Evolutionary conservation across 805 yeast genomes (phyloP).

Genomic region (Metschnikowia corniflorae): DNA sequence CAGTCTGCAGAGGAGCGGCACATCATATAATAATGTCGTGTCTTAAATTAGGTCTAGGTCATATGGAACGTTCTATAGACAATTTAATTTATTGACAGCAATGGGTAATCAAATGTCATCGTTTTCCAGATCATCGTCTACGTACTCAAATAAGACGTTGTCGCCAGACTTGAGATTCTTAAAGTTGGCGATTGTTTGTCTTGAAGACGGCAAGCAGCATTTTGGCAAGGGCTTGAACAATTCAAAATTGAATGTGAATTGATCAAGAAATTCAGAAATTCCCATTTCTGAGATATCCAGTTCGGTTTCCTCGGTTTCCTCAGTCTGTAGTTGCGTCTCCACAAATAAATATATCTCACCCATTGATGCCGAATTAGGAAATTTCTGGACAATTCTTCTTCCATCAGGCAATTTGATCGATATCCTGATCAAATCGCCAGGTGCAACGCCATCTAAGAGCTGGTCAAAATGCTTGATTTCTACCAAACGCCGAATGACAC

Average conservation of each 20-base stretch:
- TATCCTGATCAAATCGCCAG: slow-evolving; percentile 27
- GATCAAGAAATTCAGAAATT: slow-evolving; percentile 20
- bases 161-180: slow-evolving; percentile 34
- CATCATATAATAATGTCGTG: too few relatives aligned
- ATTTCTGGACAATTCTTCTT: slow-evolving; percentile 43
- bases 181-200: slow-evolving; percentile 15
- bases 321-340: slow-evolving; percentile 33
- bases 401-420: slow-evolving; percentile 58
- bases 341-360: slow-evolving; percentile 50
- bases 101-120: too few relatives aligned
- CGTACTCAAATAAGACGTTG: slow-evolving; percentile 35
- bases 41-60: too few relatives aligned
- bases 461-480: slow-evolving; percentile 14
- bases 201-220: slow-evolving; percentile 19
- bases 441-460: slow-evolving; percentile 5
- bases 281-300: slow-evolving; percentile 4
- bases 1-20: too few relatives aligned
- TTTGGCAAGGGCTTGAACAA: slow-evolving; percentile 42
- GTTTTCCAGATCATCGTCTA: slow-evolving; percentile 21
- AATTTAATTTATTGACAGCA: too few relatives aligned
- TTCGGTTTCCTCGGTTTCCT: slow-evolving; percentile 14
- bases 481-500: slow-evolving; percentile 19
- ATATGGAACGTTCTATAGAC: too few relatives aligned
- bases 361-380: slow-evolving; percentile 37
- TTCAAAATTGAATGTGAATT: slow-evolving; percentile 34